Evolutionary conservation across 108 stramenopile species (phyloP).

Genomic region (Fragilaria crotonensis): DNA sequence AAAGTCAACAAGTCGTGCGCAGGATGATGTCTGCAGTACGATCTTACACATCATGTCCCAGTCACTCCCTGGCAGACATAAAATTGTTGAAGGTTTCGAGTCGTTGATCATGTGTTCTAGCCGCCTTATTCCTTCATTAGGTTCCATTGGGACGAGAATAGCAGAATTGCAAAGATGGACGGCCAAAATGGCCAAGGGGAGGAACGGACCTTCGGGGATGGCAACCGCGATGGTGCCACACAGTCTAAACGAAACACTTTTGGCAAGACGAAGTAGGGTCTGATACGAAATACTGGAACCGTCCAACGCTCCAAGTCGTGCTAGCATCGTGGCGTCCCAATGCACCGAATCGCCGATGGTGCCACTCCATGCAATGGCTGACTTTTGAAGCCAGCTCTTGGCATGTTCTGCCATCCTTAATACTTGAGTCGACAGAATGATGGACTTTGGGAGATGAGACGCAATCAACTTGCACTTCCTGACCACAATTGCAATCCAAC

Average conservation of each 20-base stretch:
- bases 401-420: too few relatives aligned
- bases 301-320: too few relatives aligned
- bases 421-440: too few relatives aligned
- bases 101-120: slow-evolving; percentile 50
- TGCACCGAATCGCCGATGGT: too few relatives aligned
- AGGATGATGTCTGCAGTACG: background rate
- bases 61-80: slow-evolving; percentile 36
- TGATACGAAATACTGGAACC: background rate
- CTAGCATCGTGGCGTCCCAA: too few relatives aligned
- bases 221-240: slow-evolving; percentile 38
- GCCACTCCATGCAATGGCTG: too few relatives aligned
- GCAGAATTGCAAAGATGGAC: slow-evolving; percentile 53
- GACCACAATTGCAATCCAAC: too few relatives aligned
- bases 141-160: slow-evolving; percentile 64
- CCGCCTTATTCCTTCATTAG: slow-evolving; percentile 58
- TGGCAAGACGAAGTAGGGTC: background rate
- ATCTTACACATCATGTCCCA: background rate
- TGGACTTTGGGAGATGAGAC: too few relatives aligned
- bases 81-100: slow-evolving; percentile 42
- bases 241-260: background rate
- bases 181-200: slow-evolving; percentile 59
- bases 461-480: too few relatives aligned
- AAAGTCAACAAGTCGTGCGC: background rate
- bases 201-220: slow-evolving; percentile 77
- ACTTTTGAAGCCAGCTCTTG: too few relatives aligned